These are phyloP conservation scores for Setomelanomma holmii DNA, from an alignment of 2,329 filamentous ascomycete species.

Conservation along the genomic window DNA sequence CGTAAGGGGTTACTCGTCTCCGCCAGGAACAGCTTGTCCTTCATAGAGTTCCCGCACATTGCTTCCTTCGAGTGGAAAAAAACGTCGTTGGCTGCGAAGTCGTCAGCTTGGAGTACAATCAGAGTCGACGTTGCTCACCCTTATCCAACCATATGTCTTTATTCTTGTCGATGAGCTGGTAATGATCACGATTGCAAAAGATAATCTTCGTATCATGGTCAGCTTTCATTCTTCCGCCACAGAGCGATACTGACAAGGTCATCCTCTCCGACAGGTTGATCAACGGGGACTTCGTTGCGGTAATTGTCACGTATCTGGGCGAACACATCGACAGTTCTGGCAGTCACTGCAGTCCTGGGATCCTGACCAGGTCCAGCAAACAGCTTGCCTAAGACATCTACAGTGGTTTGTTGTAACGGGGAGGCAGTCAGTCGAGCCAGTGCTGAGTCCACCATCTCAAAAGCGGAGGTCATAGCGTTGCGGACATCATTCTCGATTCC, in stretches of 20 bases:
- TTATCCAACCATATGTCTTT: constrained; percentile 3
- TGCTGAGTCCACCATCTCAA: constrained; percentile 14
- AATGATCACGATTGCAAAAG: constrained; percentile 12
- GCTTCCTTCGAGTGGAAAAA: not conserved
- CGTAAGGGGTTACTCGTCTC: constrained; percentile 3
- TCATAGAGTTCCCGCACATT: not conserved
- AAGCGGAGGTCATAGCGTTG: constrained; percentile 10
- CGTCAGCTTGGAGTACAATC: too few species aligned
- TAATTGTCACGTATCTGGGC: not conserved
- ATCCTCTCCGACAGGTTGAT: not conserved
- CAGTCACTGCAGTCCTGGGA: not conserved
- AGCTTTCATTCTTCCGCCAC: not conserved
- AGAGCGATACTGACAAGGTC: constrained; percentile 9
- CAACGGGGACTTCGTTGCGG: not conserved
- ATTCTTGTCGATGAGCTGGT: not conserved
- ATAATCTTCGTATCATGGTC: constrained; percentile 2
- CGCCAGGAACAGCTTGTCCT: constrained; percentile 2
- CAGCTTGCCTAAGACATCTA: constrained; percentile 5
- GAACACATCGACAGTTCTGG: not conserved
- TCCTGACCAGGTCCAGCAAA: constrained; percentile 8
- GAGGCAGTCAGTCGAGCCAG: not conserved
- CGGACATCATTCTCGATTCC: constrained; percentile 11
- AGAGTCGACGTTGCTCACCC: not conserved
- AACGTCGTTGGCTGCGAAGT: not conserved
- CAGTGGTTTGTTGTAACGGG: not conserved